Evolutionary conservation across 2,329 filamentous ascomycete species (phyloP).

Genomic region (Cytospora piceicola): DNA sequence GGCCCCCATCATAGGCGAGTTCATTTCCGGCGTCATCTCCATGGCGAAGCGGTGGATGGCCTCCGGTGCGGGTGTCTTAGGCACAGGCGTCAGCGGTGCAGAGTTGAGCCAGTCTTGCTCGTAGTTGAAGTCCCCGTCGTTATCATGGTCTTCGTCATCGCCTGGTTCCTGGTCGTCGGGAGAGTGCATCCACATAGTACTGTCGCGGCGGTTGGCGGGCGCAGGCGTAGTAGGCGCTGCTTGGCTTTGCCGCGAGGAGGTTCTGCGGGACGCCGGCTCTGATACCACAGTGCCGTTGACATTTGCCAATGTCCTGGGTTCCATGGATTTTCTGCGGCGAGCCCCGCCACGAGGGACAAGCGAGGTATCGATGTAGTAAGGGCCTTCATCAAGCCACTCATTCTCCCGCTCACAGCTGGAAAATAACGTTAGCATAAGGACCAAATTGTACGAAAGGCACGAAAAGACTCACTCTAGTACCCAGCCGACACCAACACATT

Average conservation of each 20-base stretch:
- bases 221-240: constrained; percentile 52
- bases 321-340: constrained; percentile 80
- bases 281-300: constrained; percentile 65
- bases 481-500: constrained; percentile 88
- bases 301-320: constrained; percentile 71
- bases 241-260: constrained; percentile 41
- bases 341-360: constrained; percentile 70
- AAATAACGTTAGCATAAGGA: constrained; percentile 35
- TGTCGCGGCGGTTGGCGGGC: constrained; percentile 53
- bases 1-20: constrained; percentile 44
- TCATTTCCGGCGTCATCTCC: constrained; percentile 47
- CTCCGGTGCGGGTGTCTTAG: constrained; percentile 62
- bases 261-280: constrained; percentile 38
- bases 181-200: constrained; percentile 58
- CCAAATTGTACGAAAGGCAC: background rate
- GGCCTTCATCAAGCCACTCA: constrained; percentile 73
- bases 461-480: constrained; percentile 74
- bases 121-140: constrained; percentile 45
- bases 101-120: constrained; percentile 41
- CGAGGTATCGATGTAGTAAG: constrained; percentile 70
- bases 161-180: constrained; percentile 50
- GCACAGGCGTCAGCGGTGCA: constrained; percentile 57
- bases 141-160: constrained; percentile 37
- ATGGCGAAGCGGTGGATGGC: constrained; percentile 56
- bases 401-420: constrained; percentile 74